Evolutionary conservation across 2,329 filamentous ascomycete genomes (phyloP), one percentile per base, ranked within the genome.

Genomic region (Hypoxylon sp.): DNA sequence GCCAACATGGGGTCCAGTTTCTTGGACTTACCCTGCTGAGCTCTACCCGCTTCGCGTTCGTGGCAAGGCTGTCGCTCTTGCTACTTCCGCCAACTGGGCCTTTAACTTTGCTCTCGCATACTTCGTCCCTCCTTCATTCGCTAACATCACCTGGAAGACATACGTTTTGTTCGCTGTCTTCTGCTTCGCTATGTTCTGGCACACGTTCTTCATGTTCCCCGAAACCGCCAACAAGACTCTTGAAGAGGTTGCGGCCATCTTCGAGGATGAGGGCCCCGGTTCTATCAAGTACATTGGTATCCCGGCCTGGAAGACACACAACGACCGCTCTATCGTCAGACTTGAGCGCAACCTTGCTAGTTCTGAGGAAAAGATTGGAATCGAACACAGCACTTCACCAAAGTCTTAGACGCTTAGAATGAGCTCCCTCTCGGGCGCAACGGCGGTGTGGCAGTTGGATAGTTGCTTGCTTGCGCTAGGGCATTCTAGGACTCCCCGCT

Each of bases 211-310:
- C 71, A 72, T 84, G 54, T 89, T 88, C 78, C 86, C 86, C 0
- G 86, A 89, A 76, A 89, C 86, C 0, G 81, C 82, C 25, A 84
- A 85, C 58, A 87, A 87, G 79, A 84, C 84, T 0, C 80, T 88
- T 1, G 86, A 89, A 69, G 86, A 88, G 69, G 82, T 86, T 1
- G 83, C 85, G 54, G 77, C 78, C 44, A 84, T 86, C 60, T 87
- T 87, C 61, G 81, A 83, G 68, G 76, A 82, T 71, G 72, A 72
- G 25, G 73, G 72, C 59, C 79, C 78, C 1, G 79, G 78, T 48
- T 78, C 80, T 30, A 75, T 82, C 72, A 78, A 74, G 49, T 79
- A 78, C 72, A 76, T 83, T 31, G 82, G 81, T 49, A 80, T 74
- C 2, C 82, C 81, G 4, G 82, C 82, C 37, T 84, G 82, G 81